Base-by-base conservation (phyloP, 371 early-diverging fungal genomes). In the Mucor ambiguus region DNA sequence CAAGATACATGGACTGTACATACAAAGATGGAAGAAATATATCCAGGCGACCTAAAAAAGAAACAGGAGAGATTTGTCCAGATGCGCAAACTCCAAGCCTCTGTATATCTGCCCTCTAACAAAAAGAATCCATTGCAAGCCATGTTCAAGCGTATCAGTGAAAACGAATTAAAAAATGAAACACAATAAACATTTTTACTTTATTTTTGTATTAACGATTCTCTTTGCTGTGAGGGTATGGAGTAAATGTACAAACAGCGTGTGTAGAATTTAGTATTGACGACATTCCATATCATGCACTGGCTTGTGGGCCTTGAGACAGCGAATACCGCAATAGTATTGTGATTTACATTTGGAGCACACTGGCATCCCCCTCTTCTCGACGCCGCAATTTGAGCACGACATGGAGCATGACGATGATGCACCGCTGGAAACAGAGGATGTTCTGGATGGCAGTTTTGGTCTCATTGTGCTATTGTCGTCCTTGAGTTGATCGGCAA, bases 311-410 rank as follows among this genome's bases (percentile, higher is more conserved):
- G 71, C 71, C 32, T 74, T 69, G 22, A 81, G 69, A 60, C 81
- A 81, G 1, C 60, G 66, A 26, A 71, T 32, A 32, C 73, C 70
- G 60, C 82, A 82, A 43, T 82, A 82, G 11, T 54, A 67, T 32
- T 67, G 73, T 2, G 72, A 61, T 64, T 78, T 74, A 46, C 82
- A 82, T 49, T 60, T 66, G 1, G 82, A 76, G 44, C 82, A 82
- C 0, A 82, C 80, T 2, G 82, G 82, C 80, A 82, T 82, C 26
- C 69, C 67, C 14, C 69, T 67, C 30, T 79, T 79, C 61, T 82
- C 82, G 2, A 63, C 60, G 8, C 78, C 78, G 48, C 82, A 82
- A n/a, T 73, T 71, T 41, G 75, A 69, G 54, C 82, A 82, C 14
- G 70, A 37, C 56, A 49, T 64, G 16, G 72, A 60, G 26, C 58